Percentiles rank a stretch among this genome's conserved stretches.
Conservation (phyloP, 2,329 filamentous ascomycete species). For the Chaetomium sp. region DNA sequence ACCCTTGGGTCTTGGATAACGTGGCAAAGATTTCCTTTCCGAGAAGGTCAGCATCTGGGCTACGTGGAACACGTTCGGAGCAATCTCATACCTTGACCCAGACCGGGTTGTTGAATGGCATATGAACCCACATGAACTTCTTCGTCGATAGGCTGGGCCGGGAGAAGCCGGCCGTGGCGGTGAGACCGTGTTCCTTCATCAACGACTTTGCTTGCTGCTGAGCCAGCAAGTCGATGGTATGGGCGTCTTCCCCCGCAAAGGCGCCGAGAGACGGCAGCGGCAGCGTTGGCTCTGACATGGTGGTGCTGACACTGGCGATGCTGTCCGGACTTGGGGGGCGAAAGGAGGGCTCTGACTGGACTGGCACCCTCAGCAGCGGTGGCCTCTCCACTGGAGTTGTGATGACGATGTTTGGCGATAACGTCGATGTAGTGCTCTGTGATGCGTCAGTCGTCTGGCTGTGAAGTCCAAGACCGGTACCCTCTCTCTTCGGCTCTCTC, state of each 20-base stretch:
- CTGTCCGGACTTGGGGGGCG: slow-evolving; percentile 40
- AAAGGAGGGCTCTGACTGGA: slow-evolving; percentile 37
- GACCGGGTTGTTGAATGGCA: slow-evolving; percentile 58
- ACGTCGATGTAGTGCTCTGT: slow-evolving; percentile 22
- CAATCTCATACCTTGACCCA: slow-evolving; percentile 55
- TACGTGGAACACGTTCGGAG: neutral
- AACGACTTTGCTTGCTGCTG: slow-evolving; percentile 30
- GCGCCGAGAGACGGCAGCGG: slow-evolving; percentile 16
- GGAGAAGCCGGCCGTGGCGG: slow-evolving; percentile 44
- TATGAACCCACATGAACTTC: slow-evolving; percentile 61
- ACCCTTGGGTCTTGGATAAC: slow-evolving; percentile 48
- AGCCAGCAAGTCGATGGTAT: slow-evolving; percentile 23
- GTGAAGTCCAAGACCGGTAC: slow-evolving; percentile 21
- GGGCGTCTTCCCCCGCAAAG: slow-evolving; percentile 21
- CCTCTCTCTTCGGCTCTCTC: slow-evolving; percentile 20
- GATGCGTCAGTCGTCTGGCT: slow-evolving; percentile 22
- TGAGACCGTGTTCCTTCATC: slow-evolving; percentile 35
- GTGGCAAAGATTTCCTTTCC: slow-evolving; percentile 42
- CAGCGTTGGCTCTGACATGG: slow-evolving; percentile 40
- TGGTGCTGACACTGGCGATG: slow-evolving; percentile 33
- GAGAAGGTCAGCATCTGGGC: slow-evolving; percentile 27
- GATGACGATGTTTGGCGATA: slow-evolving; percentile 45
- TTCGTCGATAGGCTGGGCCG: slow-evolving; percentile 44
- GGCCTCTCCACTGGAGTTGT: slow-evolving; percentile 40
- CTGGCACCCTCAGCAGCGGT: slow-evolving; percentile 40